phyloP scores from a whole-genome alignment of 495 filamentous ascomycete species.

The Clohesyomyces aquaticus region DNA sequence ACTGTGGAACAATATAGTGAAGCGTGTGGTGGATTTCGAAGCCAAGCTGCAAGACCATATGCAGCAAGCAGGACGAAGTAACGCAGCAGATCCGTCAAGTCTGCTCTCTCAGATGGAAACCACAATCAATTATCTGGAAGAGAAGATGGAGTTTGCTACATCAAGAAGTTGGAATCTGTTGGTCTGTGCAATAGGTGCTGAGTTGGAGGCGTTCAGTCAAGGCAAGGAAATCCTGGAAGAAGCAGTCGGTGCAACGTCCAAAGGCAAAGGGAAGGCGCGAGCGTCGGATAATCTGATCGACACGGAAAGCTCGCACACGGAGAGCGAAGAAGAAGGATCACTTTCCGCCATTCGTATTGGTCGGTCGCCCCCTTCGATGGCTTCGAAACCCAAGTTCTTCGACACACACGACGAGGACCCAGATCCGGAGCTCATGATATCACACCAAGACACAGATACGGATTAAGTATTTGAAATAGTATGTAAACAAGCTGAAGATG shows the following conservation, averaged over 20 bases:
- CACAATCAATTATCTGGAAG: conserved; percentile 62
- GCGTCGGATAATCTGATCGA: conserved; percentile 13
- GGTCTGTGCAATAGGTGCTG: conserved; percentile 84
- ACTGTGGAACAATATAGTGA: conserved; percentile 75
- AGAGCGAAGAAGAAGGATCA: conserved; percentile 27
- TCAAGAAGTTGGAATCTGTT: conserved; percentile 82
- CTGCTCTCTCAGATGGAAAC: conserved; percentile 61
- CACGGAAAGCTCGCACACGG: conserved; percentile 14
- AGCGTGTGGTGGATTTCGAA: conserved; percentile 71
- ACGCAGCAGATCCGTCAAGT: conserved; percentile 31
- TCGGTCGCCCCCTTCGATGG: conserved; percentile 3
- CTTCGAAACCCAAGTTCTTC: conserved; percentile 27
- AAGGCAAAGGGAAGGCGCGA: conserved; percentile 23
- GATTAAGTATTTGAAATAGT: conserved; percentile 17
- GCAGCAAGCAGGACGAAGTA: conserved; percentile 29
- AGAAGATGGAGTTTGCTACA: conserved; percentile 62
- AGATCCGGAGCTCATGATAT: conserved; percentile 52
- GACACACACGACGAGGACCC: conserved; percentile 43
- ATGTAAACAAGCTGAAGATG: no score
- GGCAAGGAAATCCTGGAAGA: conserved; percentile 66
- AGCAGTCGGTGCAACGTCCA: conserved; percentile 45
- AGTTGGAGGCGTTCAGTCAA: conserved; percentile 79
- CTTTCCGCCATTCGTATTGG: conserved; percentile 27
- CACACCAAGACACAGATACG: conserved; percentile 47
- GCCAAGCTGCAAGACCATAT: conserved; percentile 62